These are phyloP conservation scores for Wilcoxina mikolae DNA, from an alignment of 495 filamentous ascomycete genomes.

Conservation along the genomic window DNA sequence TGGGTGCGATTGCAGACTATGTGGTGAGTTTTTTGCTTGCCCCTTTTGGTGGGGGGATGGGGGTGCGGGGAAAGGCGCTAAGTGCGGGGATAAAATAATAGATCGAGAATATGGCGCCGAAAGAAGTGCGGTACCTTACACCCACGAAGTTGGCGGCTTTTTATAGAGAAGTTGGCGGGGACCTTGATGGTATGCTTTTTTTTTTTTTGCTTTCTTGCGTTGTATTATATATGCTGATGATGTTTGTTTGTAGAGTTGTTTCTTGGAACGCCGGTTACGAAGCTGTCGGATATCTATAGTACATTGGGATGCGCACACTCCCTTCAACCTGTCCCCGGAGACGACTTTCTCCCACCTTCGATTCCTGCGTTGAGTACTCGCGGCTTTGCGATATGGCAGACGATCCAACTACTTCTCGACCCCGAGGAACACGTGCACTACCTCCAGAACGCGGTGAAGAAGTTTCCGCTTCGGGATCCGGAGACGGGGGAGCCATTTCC, in stretches of 20 bases:
- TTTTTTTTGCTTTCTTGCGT: not conserved
- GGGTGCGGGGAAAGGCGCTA: not conserved
- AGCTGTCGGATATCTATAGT: constrained; percentile 82
- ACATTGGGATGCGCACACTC: constrained; percentile 76
- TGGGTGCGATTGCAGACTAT: constrained; percentile 60
- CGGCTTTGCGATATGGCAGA: constrained; percentile 89
- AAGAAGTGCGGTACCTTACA: constrained; percentile 48
- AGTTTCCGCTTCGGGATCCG: constrained; percentile 62
- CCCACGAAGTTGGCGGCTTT: constrained; percentile 75
- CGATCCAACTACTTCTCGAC: constrained; percentile 74
- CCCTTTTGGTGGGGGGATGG: not conserved
- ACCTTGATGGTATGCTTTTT: constrained; percentile 54
- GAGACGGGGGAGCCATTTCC: constrained; percentile 60
- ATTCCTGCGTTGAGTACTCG: constrained; percentile 66
- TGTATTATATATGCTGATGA: not conserved
- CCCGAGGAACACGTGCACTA: constrained; percentile 78
- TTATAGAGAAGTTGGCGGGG: constrained; percentile 75
- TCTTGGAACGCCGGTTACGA: constrained; percentile 53
- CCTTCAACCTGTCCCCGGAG: constrained; percentile 47
- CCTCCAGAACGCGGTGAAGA: constrained; percentile 61
- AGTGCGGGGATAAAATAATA: constrained; percentile 20
- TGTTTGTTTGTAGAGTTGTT: constrained; percentile 43
- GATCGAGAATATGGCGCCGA: constrained; percentile 51
- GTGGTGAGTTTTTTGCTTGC: constrained; percentile 48
- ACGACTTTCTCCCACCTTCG: constrained; percentile 58